Conservation (phyloP, 2,329 filamentous ascomycete species). For the Hypoxylon sp. region DNA sequence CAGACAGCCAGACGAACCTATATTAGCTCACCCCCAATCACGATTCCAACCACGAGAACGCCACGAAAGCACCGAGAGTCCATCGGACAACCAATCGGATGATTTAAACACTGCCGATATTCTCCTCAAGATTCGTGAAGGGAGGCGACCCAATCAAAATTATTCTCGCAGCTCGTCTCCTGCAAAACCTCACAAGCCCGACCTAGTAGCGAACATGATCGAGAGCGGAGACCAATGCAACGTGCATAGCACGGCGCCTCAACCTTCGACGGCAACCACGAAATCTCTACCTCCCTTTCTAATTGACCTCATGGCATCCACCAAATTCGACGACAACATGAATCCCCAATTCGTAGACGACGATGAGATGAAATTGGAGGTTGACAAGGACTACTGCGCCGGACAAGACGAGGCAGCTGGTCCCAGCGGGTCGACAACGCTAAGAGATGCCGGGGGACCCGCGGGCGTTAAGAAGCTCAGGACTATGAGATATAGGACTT, state of each 20-base stretch:
- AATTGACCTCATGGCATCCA: constrained; percentile 3
- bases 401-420: constrained; percentile 40
- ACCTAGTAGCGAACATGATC: constrained; percentile 48
- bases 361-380: constrained; percentile 39
- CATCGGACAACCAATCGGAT: neutral
- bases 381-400: constrained; percentile 39
- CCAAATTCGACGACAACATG: constrained; percentile 25
- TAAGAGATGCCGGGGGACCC: constrained; percentile 43
- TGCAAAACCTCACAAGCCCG: constrained; percentile 40
- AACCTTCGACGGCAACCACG: constrained; percentile 24
- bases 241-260: constrained; percentile 42
- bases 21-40: constrained; percentile 23
- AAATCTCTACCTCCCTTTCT: constrained; percentile 19
- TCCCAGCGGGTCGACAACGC: constrained; percentile 31
- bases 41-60: constrained; percentile 18
- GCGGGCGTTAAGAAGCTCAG: constrained; percentile 45
- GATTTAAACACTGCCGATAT: constrained; percentile 6
- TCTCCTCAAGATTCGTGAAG: constrained; percentile 8
- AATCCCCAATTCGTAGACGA: constrained; percentile 29
- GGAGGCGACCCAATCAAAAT: constrained; percentile 29
- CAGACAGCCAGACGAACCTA: constrained; percentile 19
- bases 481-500: constrained; percentile 46
- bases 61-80: constrained; percentile 12
- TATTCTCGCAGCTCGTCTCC: constrained; percentile 35
- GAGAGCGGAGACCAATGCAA: constrained; percentile 49